Percentiles rank a stretch among this genome's conserved stretches.
phyloP scores from a whole-genome alignment of 805 yeast species.

The Wickerhamiella galacta region DNA sequence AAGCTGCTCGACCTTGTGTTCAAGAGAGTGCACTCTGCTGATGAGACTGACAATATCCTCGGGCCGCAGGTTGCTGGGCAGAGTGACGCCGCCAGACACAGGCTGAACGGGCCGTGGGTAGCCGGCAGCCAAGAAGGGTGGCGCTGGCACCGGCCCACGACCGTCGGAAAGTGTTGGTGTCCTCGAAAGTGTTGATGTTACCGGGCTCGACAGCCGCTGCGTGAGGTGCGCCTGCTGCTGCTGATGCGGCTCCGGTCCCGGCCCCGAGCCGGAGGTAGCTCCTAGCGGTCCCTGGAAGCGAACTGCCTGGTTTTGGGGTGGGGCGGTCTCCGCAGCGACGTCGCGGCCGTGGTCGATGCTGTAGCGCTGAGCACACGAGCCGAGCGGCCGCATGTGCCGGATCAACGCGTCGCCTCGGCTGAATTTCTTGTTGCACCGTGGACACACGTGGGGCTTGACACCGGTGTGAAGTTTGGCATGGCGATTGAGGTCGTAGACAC shows the following conservation, averaged over 20 bases:
- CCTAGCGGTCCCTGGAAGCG: conserved; percentile 8
- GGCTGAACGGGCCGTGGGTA: too few species aligned
- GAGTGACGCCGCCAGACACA: conserved; percentile 1
- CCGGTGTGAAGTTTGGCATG: conserved; percentile 66
- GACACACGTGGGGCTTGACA: conserved; percentile 49
- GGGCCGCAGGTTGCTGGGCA: conserved; percentile 3
- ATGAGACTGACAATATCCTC: conserved; percentile 5
- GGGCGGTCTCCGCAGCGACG: conserved; percentile 1
- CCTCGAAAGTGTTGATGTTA: too few species aligned
- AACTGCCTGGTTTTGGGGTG: not conserved
- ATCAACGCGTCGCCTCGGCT: conserved; percentile 64
- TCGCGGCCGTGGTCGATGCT: conserved; percentile 9
- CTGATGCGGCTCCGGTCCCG: too few species aligned
- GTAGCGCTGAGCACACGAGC: conserved; percentile 18
- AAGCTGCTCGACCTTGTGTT: conserved; percentile 16
- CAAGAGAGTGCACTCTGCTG: conserved; percentile 15
- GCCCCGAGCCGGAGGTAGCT: too few species aligned
- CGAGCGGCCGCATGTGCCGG: conserved; percentile 40
- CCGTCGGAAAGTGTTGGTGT: too few species aligned
- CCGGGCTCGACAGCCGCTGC: too few species aligned
- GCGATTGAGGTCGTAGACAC: conserved; percentile 61
- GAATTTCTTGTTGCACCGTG: conserved; percentile 43
- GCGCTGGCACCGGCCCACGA: too few species aligned
- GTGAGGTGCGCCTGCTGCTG: too few species aligned
- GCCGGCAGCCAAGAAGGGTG: too few species aligned